These are phyloP conservation scores for Yamadazyma diospyri DNA, from an alignment of 1,139 yeast genomes.

Conservation along the genomic window DNA sequence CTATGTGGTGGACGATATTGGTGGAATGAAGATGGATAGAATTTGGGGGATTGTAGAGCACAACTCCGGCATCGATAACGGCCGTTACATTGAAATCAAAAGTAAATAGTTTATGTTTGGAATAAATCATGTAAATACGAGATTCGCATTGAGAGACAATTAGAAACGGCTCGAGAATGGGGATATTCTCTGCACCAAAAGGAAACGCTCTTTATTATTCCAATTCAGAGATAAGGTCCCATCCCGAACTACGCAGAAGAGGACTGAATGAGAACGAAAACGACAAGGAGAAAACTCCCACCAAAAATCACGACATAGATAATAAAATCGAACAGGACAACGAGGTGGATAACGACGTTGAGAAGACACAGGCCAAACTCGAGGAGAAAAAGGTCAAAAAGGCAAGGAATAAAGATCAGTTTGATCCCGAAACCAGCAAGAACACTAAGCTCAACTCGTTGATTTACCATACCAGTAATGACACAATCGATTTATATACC, in stretches of 20 bases:
- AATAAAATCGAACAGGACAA: neutral
- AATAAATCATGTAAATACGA: neutral
- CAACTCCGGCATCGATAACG: conserved; percentile 64
- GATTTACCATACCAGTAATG: conserved; percentile 39
- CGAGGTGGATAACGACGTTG: neutral
- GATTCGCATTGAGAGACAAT: conserved; percentile 3
- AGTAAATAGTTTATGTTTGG: conserved; percentile 1
- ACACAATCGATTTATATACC: conserved; percentile 38
- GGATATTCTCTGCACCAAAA: conserved; percentile 14
- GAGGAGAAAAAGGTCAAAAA: conserved; percentile 14
- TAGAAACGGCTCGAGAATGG: conserved; percentile 10
- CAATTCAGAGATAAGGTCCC: conserved; percentile 13
- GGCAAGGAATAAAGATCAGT: conserved; percentile 14
- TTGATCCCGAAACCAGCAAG: conserved; percentile 32
- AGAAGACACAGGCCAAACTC: neutral
- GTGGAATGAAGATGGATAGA: conserved; percentile 81
- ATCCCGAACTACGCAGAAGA: conserved; percentile 15
- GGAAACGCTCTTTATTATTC: conserved; percentile 11
- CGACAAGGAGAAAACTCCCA: neutral
- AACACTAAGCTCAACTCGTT: conserved; percentile 41
- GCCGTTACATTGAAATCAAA: conserved; percentile 40
- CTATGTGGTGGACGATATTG: conserved; percentile 69
- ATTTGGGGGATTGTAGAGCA: conserved; percentile 76
- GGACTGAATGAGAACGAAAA: conserved; percentile 8
- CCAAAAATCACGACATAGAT: neutral